Evolutionary conservation across 164 flowering plant species (phyloP), one percentile per base, ranked within the genome.

Genomic region (Berberis vulgaris): DNA sequence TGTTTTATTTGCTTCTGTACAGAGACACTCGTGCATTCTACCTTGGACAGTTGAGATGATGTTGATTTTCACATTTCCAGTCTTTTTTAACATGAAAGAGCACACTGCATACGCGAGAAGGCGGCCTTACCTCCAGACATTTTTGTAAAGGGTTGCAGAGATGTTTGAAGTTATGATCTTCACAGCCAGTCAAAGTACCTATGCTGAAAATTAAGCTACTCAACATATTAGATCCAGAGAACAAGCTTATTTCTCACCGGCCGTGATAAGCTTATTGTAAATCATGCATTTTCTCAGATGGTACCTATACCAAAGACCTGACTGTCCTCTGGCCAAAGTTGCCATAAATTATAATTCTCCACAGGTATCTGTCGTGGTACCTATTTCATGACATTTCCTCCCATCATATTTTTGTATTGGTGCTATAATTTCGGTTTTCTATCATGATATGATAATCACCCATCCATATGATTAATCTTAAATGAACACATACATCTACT

Each of bases 21-120:
- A 94, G 99, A 95, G 71, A 95, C 99, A 10, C 97, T 95, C 26
- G 96, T 95, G 60, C 99, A 95, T 69, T 89, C 98, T 57, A 76
- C 96, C 26, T 62, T 87, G 78, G 97, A 89, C 11, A 77, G 63
- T 45, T 81, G 85, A 67, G 87, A 83, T 68, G 83, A 83, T 79
- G 96, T 96, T n/a, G 96, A 91, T 71, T 95, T 95, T 26, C 80
- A 82, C 84, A 38, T 89, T 95, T 74, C 72, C 80, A 26, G 96
- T 89, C 8, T 84, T 76, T 62, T 86, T 85, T 73, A 78, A 88
- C 81, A 81, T 84, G 94, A 82, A 88, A 79, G 98, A 95, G 77
- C 89, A 88, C 68, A 91, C 75, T 5, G 94, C 89, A 6, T 88
- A 88, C 75, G 99, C 91, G 49, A 81, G 78, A 56, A 79, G 80